phyloP scores from a whole-genome alignment of 1,139 yeast species.

The Suhomyces yuchorum region DNA sequence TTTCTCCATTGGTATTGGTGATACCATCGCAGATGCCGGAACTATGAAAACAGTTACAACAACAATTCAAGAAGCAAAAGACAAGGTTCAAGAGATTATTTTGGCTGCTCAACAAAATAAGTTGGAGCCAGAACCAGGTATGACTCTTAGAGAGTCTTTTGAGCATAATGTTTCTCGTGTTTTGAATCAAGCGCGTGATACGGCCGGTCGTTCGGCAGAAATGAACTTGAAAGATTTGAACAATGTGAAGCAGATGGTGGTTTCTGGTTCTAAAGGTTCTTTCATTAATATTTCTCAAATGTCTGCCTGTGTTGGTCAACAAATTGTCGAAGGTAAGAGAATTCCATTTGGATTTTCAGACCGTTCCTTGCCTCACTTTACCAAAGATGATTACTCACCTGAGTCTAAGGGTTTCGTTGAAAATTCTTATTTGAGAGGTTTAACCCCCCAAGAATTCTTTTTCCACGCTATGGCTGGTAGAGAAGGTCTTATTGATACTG shows the following conservation, averaged over 20 bases:
- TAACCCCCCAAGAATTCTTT: slow-evolving; percentile 98
- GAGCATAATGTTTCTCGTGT: slow-evolving; percentile 96
- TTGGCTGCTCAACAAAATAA: slow-evolving; percentile 86
- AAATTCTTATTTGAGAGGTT: slow-evolving; percentile 94
- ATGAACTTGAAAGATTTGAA: slow-evolving; percentile 90
- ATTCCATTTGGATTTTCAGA: slow-evolving; percentile 97
- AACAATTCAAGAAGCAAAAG: slow-evolving; percentile 90
- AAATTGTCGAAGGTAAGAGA: slow-evolving; percentile 99
- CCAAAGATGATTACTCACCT: slow-evolving; percentile 97
- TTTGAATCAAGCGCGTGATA: slow-evolving; percentile 97
- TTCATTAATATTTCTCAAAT: slow-evolving; percentile 98
- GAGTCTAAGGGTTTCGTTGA: slow-evolving; percentile 98
- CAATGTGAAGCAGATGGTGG: slow-evolving; percentile 98
- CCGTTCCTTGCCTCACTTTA: slow-evolving; percentile 95
- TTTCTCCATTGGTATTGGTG: slow-evolving; percentile 99
- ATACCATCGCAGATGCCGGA: slow-evolving; percentile 96
- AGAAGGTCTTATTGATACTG: slow-evolving; percentile 99
- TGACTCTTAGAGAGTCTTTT: slow-evolving; percentile 97
- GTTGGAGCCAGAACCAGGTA: slow-evolving; percentile 96
- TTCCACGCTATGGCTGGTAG: slow-evolving; percentile 99
- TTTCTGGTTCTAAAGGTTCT: slow-evolving; percentile 99
- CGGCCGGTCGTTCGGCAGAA: slow-evolving; percentile 98
- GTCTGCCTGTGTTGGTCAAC: slow-evolving; percentile 99
- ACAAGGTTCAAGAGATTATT: slow-evolving; percentile 90
- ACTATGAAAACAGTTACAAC: slow-evolving; percentile 93